phyloP scores from a whole-genome alignment of 1,284 basidiomycete species.

The Agroathelia rolfsii region DNA sequence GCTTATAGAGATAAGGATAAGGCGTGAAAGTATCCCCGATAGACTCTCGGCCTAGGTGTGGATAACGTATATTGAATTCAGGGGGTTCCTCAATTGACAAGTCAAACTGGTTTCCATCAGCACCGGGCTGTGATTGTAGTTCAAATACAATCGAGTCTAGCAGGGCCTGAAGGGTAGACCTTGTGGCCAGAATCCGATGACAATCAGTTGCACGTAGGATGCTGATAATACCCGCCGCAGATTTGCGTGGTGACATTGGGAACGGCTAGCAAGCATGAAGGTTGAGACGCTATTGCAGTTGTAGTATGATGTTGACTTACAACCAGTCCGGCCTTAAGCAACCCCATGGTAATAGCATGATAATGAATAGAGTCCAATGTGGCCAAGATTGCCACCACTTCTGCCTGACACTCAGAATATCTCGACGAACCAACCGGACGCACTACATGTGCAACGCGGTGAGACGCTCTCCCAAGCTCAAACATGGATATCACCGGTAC shows the following conservation, averaged over 20 bases:
- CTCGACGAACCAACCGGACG: slow-evolving; percentile 16
- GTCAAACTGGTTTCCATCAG: slow-evolving; percentile 7
- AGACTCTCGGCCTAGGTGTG: slow-evolving; percentile 22
- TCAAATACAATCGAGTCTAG: slow-evolving; percentile 16
- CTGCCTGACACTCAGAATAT: too few species aligned
- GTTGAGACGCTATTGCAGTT: too few species aligned
- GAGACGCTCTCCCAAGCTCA: slow-evolving; percentile 24
- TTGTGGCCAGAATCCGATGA: slow-evolving; percentile 21
- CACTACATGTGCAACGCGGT: slow-evolving; percentile 20
- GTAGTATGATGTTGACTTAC: too few species aligned
- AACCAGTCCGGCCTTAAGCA: slow-evolving; percentile 21
- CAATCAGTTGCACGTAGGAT: slow-evolving; percentile 22
- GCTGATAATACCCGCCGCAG: slow-evolving; percentile 18
- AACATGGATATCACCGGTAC: slow-evolving; percentile 16
- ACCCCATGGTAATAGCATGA: slow-evolving; percentile 19
- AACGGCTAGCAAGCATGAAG: slow-evolving; percentile 23
- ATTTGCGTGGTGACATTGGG: slow-evolving; percentile 23
- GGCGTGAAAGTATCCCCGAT: slow-evolving; percentile 16
- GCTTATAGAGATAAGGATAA: slow-evolving; percentile 16
- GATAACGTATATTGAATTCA: slow-evolving; percentile 18
- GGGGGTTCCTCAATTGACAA: slow-evolving; percentile 21
- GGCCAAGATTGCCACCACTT: slow-evolving; percentile 24
- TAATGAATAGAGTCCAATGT: slow-evolving; percentile 24
- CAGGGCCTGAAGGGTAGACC: slow-evolving; percentile 15
- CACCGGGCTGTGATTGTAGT: slow-evolving; percentile 6